Base-by-base conservation (phyloP, 108 stramenopile species). In the Stephanodiscus triporus region DNA sequence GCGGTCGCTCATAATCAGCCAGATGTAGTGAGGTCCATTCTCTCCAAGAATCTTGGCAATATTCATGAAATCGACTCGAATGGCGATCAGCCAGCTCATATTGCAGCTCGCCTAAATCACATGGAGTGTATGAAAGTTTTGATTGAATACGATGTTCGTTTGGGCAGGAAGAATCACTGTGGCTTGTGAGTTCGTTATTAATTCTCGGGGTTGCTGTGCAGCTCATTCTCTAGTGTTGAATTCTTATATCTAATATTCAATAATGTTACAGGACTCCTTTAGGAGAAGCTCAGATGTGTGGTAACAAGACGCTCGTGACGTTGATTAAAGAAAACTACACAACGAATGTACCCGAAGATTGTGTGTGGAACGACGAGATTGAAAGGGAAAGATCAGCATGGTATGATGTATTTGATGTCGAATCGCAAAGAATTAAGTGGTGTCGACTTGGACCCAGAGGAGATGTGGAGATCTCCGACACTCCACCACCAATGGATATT, bases 221-320 rank as follows among this genome's bases (percentile, higher is more conserved):
- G n/a, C n/a, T n/a, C n/a, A n/a, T n/a, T n/a, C n/a, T n/a, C n/a
- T n/a, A n/a, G n/a, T n/a, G n/a, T 26, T 13, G 48, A 66, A 37
- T 4, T 22, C 4, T 59, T 9, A 34, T 34, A 5, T 4, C 32
- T 34, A 34, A 34, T 34, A 2, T 34, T 34, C 32, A 5, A 34
- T 19, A 5, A 34, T 19, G 0, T 11, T 23, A 27, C 22, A 43
- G 75, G 5, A 76, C 79, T 23, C 78, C 78, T 1, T 32, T 75
- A 23, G 84, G 84, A 16, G 84, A 77, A 55, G 84, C 84, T 4
- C 70, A 74, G 38, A 81, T 84, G 80, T 72, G 72, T 47, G 80
- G 80, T 11, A 53, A 84, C 13, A 61, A 13, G 17, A 66, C 72
- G 13, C 77, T 84, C 17, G 70, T 63, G 0, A 6, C 27, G 9